These are phyloP conservation scores for Trichoderma breve DNA, from an alignment of 2,329 filamentous ascomycete genomes.

Conservation along the genomic window DNA sequence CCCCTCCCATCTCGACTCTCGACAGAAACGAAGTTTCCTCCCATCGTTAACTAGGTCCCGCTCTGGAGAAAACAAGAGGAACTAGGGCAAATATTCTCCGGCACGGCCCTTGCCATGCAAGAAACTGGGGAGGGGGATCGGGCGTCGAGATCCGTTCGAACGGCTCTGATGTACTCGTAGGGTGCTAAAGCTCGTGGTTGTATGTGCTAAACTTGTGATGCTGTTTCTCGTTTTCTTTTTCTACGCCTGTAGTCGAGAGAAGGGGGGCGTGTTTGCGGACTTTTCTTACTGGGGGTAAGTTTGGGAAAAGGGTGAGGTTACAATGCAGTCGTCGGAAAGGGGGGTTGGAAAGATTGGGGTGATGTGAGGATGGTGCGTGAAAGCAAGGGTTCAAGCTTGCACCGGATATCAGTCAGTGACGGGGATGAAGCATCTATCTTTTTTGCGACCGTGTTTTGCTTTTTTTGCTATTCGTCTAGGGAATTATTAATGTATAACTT, in stretches of 20 bases:
- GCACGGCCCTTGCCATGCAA: not conserved
- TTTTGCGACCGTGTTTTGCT: not conserved
- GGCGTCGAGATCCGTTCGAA: not conserved
- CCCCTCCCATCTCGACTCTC: not conserved
- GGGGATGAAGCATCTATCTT: not conserved
- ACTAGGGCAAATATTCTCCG: not conserved
- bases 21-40: not conserved
- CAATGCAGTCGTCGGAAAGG: not conserved
- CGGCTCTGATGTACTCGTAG: not conserved
- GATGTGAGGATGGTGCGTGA: not conserved
- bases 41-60: not conserved
- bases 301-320: not conserved
- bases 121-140: not conserved
- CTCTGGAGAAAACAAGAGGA: not conserved
- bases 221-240: not conserved
- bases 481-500: not conserved
- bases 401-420: not conserved
- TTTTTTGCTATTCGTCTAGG: not conserved
- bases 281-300: not conserved
- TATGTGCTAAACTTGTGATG: not conserved
- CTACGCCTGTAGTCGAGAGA: not conserved
- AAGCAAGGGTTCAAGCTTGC: not conserved
- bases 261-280: not conserved
- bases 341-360: not conserved
- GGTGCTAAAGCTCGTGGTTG: conserved; percentile 7